Base-by-base conservation (phyloP, 1,284 basidiomycete genomes). In the Ceratobasidium sp. region DNA sequence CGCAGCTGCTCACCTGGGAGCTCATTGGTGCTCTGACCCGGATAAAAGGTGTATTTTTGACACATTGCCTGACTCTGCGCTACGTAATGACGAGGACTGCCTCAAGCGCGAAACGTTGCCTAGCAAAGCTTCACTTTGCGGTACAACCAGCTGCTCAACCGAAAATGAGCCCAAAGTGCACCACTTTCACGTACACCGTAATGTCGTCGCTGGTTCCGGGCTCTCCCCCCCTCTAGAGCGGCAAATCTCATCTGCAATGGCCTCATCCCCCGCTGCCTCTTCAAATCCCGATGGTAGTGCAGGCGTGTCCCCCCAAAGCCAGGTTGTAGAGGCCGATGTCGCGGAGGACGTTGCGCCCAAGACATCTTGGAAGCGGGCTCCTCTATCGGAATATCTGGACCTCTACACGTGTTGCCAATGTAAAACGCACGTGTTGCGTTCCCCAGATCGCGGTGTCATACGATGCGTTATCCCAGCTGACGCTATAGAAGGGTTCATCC, bases 331-430 rank as follows among this genome's bases (percentile, higher is more conserved):
- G 83, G 75, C 90, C 89, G 81, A 86, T 84, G 76, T 86, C 81
- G 74, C 83, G 86, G 51, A 83, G 89, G 45, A 86, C 83, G 57
- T 82, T 84, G 57, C 85, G 86, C 1, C 80, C 87, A 29, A 65
- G 75, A 29, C 29, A 72, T 76, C 41, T 81, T 80, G 33, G 83
- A 83, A 84, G 48, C 87, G 89, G 77, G 90, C 67, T 27, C 27
- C 54, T 7, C 24, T 24, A 48, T 22, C 88, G n/a, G 86, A 86
- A 75, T 80, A 91, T 31, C 82, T 94, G 48, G 92, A 94, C 81
- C 84, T 94, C 36, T 94, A 92, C 79, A 84, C 93, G 56, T 94
- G 93, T 80, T 94, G 93, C 79, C 93, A 94, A 79, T 94, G 93
- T 81, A 89, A 88, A 27, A 83, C 90, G 75, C 92, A 91, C 79